Percentiles rank a stretch among this genome's conserved stretches.
These are phyloP conservation scores for Verticillium tricorpus DNA, from an alignment of 2,329 filamentous ascomycete species.

Conservation along the genomic window DNA sequence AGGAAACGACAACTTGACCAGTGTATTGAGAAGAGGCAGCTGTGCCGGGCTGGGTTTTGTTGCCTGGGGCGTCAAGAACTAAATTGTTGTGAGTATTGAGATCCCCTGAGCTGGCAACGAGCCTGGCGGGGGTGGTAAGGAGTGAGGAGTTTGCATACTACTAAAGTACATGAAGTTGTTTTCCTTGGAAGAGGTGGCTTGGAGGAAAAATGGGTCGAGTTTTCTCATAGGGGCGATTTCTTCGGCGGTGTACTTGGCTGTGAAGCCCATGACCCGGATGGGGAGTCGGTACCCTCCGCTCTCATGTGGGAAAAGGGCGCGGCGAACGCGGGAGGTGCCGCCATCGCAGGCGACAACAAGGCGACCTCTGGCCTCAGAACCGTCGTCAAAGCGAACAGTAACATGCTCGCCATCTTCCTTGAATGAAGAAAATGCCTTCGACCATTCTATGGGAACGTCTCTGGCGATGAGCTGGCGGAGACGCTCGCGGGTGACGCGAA, in stretches of 20 bases:
- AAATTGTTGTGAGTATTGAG: not conserved
- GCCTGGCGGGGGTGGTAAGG: not conserved
- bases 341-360: conserved; percentile 50
- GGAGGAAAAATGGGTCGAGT: conserved; percentile 51
- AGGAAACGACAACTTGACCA: conserved; percentile 47
- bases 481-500: conserved; percentile 42
- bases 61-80: conserved; percentile 46
- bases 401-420: conserved; percentile 21
- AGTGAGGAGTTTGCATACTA: conserved; percentile 25
- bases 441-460: conserved; percentile 42
- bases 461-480: conserved; percentile 40
- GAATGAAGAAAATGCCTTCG: conserved; percentile 29
- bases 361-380: conserved; percentile 31
- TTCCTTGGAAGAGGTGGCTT: conserved; percentile 46
- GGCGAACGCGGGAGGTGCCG: conserved; percentile 36
- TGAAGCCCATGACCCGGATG: conserved; percentile 43
- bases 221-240: conserved; percentile 35
- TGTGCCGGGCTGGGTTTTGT: conserved; percentile 20
- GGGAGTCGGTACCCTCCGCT: conserved; percentile 35
- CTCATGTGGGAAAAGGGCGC: conserved; percentile 26
- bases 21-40: conserved; percentile 30
- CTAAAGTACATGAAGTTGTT: conserved; percentile 50
- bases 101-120: not conserved
- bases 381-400: conserved; percentile 42
- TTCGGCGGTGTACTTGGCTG: conserved; percentile 32